These are phyloP conservation scores for Takashimella tepidaria DNA, from an alignment of 1,284 basidiomycete genomes.

Conservation along the genomic window DNA sequence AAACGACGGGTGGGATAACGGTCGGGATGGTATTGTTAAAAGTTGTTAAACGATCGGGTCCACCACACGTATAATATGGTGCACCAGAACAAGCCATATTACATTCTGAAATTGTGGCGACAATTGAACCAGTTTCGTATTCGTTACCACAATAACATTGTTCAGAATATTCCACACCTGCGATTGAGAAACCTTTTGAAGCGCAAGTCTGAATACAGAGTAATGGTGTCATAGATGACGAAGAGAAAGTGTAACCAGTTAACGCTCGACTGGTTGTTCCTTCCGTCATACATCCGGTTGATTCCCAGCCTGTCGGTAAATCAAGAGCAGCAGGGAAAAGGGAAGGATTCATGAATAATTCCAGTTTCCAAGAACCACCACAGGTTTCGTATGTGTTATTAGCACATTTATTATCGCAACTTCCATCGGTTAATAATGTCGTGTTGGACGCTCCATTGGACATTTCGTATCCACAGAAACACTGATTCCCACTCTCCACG, in stretches of 20 bases:
- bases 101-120: slow-evolving; percentile 26
- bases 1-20: not conserved
- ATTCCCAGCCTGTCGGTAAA: slow-evolving; percentile 26
- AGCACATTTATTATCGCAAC: slow-evolving; percentile 29
- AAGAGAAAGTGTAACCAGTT: slow-evolving; percentile 6
- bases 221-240: slow-evolving; percentile 13
- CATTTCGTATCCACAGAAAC: slow-evolving; percentile 32
- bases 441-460: slow-evolving; percentile 29
- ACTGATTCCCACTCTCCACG: slow-evolving; percentile 34
- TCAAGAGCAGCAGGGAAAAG: slow-evolving; percentile 11
- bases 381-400: slow-evolving; percentile 32
- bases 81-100: slow-evolving; percentile 35
- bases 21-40: not conserved
- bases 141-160: slow-evolving; percentile 42
- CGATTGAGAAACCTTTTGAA: slow-evolving; percentile 22
- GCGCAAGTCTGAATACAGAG: slow-evolving; percentile 12
- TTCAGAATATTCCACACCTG: slow-evolving; percentile 28
- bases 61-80: slow-evolving; percentile 37
- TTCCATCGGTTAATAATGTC: slow-evolving; percentile 14
- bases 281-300: slow-evolving; percentile 30
- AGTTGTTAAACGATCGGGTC: slow-evolving; percentile 3
- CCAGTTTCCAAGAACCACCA: slow-evolving; percentile 42
- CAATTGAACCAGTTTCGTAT: slow-evolving; percentile 5
- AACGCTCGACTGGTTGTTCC: slow-evolving; percentile 22
- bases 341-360: slow-evolving; percentile 52